These are phyloP conservation scores for Saccharum officinarum DNA, from an alignment of 176 grass and related monocot species.

Conservation along the genomic window DNA sequence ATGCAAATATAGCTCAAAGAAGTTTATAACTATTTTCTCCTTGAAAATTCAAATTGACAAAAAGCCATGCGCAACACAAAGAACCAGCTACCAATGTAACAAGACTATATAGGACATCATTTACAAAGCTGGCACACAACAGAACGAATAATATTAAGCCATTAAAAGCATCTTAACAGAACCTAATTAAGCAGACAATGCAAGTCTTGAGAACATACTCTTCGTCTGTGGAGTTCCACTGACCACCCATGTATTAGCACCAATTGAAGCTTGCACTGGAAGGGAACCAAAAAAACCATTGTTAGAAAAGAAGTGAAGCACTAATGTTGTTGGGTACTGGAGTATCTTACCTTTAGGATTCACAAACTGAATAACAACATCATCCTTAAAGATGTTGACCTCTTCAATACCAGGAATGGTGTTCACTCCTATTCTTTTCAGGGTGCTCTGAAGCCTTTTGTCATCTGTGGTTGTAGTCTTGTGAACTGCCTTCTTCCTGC, in stretches of 20 bases:
- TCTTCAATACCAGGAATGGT: slow-evolving; percentile 95
- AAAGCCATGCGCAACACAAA: not conserved
- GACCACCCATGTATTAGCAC: slow-evolving; percentile 97
- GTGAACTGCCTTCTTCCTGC: slow-evolving; percentile 99
- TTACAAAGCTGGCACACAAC: not conserved
- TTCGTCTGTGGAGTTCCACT: slow-evolving; percentile 97
- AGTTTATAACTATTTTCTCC: not conserved
- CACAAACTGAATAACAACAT: slow-evolving; percentile 92
- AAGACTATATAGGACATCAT: too few species aligned
- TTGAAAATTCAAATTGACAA: not conserved
- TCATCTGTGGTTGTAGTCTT: slow-evolving; percentile 98
- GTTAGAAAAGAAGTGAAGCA: slow-evolving; percentile 28
- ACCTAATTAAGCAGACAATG: not conserved
- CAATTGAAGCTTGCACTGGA: slow-evolving; percentile 97
- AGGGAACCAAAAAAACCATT: slow-evolving; percentile 14
- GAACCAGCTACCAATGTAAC: not conserved
- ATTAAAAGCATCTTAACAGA: not conserved
- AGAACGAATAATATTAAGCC: not conserved
- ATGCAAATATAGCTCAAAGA: not conserved
- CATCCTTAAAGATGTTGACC: slow-evolving; percentile 99
- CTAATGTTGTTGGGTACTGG: not conserved
- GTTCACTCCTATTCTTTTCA: slow-evolving; percentile 95
- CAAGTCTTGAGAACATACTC: slow-evolving; percentile 51
- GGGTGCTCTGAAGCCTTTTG: slow-evolving; percentile 96
- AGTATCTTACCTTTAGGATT: slow-evolving; percentile 89